Percentiles rank a stretch among this genome's conserved stretches.
These are phyloP conservation scores for Gynochthodes officinalis DNA, from an alignment of 257 asterid species.

Conservation along the genomic window DNA sequence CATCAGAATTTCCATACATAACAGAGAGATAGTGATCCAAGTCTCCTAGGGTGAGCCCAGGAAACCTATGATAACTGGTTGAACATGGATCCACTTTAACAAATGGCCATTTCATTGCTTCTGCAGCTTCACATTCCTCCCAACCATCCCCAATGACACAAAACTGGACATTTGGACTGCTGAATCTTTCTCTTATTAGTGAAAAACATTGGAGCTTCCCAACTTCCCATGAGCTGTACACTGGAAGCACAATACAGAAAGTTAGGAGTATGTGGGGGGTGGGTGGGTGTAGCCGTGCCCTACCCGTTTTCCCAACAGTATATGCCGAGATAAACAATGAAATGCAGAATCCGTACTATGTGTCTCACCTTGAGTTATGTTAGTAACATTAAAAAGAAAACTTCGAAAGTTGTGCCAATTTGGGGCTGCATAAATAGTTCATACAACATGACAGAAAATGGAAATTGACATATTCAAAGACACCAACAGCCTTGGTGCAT, in stretches of 20 bases:
- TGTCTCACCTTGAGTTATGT: background rate
- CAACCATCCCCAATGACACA: conserved; percentile 88
- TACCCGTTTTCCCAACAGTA: background rate
- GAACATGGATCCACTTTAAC: conserved; percentile 68
- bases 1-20: conserved; percentile 52
- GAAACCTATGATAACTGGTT: conserved; percentile 62
- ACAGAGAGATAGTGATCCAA: conserved; percentile 60
- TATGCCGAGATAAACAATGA: background rate
- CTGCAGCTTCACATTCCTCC: conserved; percentile 96
- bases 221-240: conserved; percentile 86
- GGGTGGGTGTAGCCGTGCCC: background rate
- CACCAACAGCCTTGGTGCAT: background rate
- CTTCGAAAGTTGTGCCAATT: background rate
- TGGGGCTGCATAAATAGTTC: background rate
- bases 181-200: conserved; percentile 73
- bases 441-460: background rate
- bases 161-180: conserved; percentile 55
- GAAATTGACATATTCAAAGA: background rate
- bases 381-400: background rate
- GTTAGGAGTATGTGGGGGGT: background rate
- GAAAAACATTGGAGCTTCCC: conserved; percentile 83
- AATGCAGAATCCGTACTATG: background rate
- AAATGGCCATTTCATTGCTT: conserved; percentile 86
- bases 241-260: conserved; percentile 32
- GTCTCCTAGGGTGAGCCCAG: conserved; percentile 75